A percentile compares a stretch with the other conserved stretches of the same genome.
These are phyloP conservation scores for Camellia japonica DNA, from an alignment of 148 eudicot species.

Conservation along the genomic window DNA sequence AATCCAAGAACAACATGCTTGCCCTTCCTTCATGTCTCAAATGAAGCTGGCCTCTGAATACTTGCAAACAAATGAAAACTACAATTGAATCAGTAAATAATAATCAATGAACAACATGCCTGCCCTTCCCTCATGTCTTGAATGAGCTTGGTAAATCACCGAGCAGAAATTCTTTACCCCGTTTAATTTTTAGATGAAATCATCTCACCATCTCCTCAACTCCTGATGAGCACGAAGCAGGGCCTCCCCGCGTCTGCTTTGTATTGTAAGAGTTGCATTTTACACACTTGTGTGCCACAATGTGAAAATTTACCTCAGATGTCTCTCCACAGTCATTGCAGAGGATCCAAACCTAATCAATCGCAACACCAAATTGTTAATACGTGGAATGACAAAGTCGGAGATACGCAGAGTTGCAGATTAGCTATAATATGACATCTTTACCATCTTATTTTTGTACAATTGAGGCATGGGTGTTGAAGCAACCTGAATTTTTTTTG, in stretches of 20 bases:
- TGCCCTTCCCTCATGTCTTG: background rate
- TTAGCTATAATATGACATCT: background rate
- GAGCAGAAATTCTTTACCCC: background rate
- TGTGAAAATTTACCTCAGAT: slow-evolving; percentile 57
- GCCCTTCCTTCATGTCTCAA: too few relatives aligned
- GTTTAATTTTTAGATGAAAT: background rate
- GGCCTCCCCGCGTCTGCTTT: slow-evolving; percentile 32
- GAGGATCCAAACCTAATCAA: slow-evolving; percentile 60
- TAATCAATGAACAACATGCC: background rate
- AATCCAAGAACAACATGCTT: too few relatives aligned
- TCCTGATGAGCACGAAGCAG: slow-evolving; percentile 9
- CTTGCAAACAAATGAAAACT: background rate
- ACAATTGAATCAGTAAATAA: background rate
- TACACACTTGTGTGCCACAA: slow-evolving; percentile 61
- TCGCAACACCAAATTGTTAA: background rate
- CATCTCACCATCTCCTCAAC: slow-evolving; percentile 5
- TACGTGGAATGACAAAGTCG: background rate
- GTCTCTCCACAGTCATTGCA: slow-evolving; percentile 75
- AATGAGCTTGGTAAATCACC: background rate
- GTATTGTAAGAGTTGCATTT: slow-evolving; percentile 75
- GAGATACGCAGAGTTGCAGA: background rate
- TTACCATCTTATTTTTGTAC: slow-evolving; percentile 61
- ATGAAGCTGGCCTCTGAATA: too few relatives aligned
- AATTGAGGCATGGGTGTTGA: slow-evolving; percentile 53
- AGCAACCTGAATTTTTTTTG: slow-evolving; percentile 41